Conservation (phyloP, 2,329 filamentous ascomycete species). For the Xylariaceae sp. region DNA sequence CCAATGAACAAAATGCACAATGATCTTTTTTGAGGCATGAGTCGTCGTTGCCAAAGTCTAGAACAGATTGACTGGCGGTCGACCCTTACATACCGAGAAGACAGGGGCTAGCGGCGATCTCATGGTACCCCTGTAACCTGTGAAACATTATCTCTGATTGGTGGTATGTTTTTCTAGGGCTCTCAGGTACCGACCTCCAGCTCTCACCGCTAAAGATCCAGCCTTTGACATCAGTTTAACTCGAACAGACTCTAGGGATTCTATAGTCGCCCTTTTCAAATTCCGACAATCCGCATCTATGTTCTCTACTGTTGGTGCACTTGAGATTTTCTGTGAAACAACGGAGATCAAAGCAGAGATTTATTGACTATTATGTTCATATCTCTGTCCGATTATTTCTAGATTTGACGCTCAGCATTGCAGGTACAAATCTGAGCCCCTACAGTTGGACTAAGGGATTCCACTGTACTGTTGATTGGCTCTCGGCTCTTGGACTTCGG, state of each 20-base stretch:
- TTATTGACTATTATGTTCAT: too few species aligned
- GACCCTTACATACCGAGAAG: constrained; percentile 1
- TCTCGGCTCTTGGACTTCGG: constrained; percentile 9
- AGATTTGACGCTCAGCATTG: too few species aligned
- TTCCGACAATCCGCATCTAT: too few species aligned
- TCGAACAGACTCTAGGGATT: too few species aligned
- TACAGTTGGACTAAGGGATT: too few species aligned
- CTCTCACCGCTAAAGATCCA: constrained; percentile 1
- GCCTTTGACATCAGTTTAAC: background rate
- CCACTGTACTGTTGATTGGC: constrained; percentile 13
- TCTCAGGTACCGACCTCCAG: background rate
- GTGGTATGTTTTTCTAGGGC: constrained; percentile 11
- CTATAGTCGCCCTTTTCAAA: too few species aligned
- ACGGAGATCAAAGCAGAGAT: too few species aligned
- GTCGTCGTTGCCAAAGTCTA: background rate
- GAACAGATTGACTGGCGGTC: constrained; percentile 10
- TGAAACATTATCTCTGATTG: constrained; percentile 11
- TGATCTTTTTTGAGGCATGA: background rate
- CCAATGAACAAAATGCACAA: too few species aligned
- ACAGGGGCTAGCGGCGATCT: constrained; percentile 9
- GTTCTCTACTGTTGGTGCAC: too few species aligned
- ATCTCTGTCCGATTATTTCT: too few species aligned
- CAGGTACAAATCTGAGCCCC: too few species aligned
- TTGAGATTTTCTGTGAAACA: too few species aligned
- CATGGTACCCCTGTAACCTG: constrained; percentile 10